Evolutionary conservation across 2,329 filamentous ascomycete genomes (phyloP).

Genomic region (Ustulina deusta): DNA sequence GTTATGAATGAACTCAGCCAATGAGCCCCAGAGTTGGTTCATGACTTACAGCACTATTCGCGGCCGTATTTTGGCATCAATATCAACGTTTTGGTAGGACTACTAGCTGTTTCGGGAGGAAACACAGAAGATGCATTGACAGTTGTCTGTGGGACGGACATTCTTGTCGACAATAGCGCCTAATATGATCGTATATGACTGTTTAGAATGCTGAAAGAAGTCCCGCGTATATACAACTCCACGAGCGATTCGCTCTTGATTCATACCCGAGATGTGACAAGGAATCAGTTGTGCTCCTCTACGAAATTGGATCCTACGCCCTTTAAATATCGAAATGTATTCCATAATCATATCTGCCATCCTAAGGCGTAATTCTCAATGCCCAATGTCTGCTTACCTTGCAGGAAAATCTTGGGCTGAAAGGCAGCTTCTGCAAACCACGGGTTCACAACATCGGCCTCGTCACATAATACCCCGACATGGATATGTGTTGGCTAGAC

Average conservation of each 20-base stretch:
- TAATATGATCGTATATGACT: slow-evolving; percentile 10
- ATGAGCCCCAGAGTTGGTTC: slow-evolving; percentile 17
- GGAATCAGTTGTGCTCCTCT: slow-evolving; percentile 20
- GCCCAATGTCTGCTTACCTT: slow-evolving; percentile 16
- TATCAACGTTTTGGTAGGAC: background rate
- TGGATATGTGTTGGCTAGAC: background rate
- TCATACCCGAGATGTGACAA: slow-evolving; percentile 29
- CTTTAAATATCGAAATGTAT: background rate
- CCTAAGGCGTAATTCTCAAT: background rate
- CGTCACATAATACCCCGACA: slow-evolving; percentile 7
- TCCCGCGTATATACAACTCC: background rate
- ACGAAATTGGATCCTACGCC: background rate
- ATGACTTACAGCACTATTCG: slow-evolving; percentile 14
- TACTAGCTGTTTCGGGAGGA: slow-evolving; percentile 37
- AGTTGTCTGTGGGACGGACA: slow-evolving; percentile 41
- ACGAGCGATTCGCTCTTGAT: slow-evolving; percentile 5
- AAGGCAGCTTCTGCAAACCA: slow-evolving; percentile 6
- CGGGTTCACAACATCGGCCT: slow-evolving; percentile 26
- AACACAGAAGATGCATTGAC: slow-evolving; percentile 42
- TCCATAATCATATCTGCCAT: background rate
- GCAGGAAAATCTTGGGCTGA: slow-evolving; percentile 7
- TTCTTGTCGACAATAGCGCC: background rate
- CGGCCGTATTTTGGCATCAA: slow-evolving; percentile 14
- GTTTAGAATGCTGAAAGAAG: slow-evolving; percentile 10
- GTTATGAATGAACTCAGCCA: slow-evolving; percentile 1